These are phyloP conservation scores for Nematodospora anomalae DNA, from an alignment of 1,139 yeast species.

Conservation along the genomic window DNA sequence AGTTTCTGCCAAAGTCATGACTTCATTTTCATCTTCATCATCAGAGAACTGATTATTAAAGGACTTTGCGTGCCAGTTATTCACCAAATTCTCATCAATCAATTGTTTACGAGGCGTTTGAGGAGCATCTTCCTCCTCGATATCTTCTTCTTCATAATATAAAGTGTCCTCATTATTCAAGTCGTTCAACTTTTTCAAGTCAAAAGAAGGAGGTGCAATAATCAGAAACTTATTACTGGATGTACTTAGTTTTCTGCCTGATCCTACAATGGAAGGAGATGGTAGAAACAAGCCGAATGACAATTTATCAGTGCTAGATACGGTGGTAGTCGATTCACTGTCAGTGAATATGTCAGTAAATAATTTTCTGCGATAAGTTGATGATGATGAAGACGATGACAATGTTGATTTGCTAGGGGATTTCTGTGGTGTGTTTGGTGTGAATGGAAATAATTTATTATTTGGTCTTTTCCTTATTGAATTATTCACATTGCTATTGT, in stretches of 20 bases:
- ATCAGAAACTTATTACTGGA: not conserved
- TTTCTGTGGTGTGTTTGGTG: conserved; percentile 43
- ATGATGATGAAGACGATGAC: not conserved
- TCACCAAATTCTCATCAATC: conserved; percentile 28
- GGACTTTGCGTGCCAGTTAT: conserved; percentile 41
- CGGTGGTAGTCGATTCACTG: conserved; percentile 1
- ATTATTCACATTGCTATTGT: not conserved
- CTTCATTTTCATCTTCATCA: conserved; percentile 33
- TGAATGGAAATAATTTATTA: conserved; percentile 21
- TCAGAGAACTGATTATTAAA: conserved; percentile 26
- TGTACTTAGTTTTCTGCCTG: conserved; percentile 27
- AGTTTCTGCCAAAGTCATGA: conserved; percentile 8
- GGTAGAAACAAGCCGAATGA: conserved; percentile 38
- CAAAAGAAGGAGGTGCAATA: conserved; percentile 9
- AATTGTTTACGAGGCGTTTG: conserved; percentile 38
- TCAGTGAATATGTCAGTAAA: conserved; percentile 15
- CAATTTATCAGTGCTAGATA: conserved; percentile 8
- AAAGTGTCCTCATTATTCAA: conserved; percentile 18
- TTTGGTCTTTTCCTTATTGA: not conserved
- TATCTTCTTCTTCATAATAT: conserved; percentile 13
- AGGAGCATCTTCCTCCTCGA: conserved; percentile 16
- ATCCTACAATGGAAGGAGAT: conserved; percentile 43
- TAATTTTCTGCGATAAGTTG: not conserved
- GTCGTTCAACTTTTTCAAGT: conserved; percentile 11
- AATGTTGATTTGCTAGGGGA: conserved; percentile 21